These are phyloP conservation scores for Tieghemiomyces parasiticus DNA, from an alignment of 192 early-diverging fungal species.

Conservation along the genomic window DNA sequence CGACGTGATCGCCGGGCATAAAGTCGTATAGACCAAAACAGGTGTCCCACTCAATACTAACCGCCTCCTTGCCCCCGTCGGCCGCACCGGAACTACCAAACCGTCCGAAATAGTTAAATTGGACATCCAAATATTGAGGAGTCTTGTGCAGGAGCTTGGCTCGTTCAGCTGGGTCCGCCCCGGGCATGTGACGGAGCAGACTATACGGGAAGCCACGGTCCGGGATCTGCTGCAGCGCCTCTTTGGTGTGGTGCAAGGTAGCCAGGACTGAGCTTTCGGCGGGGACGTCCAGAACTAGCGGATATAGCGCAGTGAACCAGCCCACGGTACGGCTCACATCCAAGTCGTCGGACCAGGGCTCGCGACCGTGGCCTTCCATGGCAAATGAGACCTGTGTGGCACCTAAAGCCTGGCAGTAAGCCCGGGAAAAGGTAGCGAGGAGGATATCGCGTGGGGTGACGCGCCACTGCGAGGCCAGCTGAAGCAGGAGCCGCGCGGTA, in stretches of 20 bases:
- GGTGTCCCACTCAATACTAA: no score
- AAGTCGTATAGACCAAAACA: no score
- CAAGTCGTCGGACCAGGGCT: neutral
- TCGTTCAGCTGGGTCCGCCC: no score
- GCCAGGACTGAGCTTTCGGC: neutral
- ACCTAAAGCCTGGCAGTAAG: neutral
- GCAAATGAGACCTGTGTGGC: neutral
- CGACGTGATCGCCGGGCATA: no score
- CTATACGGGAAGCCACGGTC: neutral
- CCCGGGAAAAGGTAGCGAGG: neutral
- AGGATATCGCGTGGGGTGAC: neutral
- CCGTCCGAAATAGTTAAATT: no score
- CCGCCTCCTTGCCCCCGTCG: no score
- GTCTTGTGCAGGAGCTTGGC: no score
- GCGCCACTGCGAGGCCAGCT: neutral
- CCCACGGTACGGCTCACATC: neutral
- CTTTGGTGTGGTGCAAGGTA: neutral
- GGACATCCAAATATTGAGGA: no score
- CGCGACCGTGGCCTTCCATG: neutral
- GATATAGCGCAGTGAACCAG: neutral
- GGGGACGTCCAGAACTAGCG: neutral
- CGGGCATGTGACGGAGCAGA: neutral
- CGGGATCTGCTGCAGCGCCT: neutral
- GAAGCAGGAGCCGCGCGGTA: neutral
- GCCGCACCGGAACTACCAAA: no score